A percentile compares a stretch with the other conserved stretches of the same genome.
These are phyloP conservation scores for Vigna unguiculata DNA, from an alignment of 306 rosid genomes.

Conservation along the genomic window DNA sequence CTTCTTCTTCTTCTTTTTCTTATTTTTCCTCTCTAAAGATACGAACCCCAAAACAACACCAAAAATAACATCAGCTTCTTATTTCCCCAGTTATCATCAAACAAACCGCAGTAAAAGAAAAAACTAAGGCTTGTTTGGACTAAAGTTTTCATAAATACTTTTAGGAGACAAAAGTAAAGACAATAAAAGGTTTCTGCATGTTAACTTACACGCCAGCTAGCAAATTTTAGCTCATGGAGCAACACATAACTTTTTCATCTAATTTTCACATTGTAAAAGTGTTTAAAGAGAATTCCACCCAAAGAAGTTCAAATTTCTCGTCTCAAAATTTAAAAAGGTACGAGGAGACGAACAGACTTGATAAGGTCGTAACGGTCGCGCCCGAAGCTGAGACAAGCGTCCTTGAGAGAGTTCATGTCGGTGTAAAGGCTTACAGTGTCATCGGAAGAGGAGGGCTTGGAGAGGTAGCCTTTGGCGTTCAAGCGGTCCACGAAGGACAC, in stretches of 20 bases:
- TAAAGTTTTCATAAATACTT: too few relatives aligned
- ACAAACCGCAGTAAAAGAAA: neutral
- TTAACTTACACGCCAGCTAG: too few relatives aligned
- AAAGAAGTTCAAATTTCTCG: neutral
- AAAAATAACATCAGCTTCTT: neutral
- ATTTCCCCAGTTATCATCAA: neutral
- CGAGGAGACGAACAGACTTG: conserved; percentile 49
- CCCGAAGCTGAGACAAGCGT: conserved; percentile 78
- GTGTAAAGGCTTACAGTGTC: conserved; percentile 45
- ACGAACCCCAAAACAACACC: neutral
- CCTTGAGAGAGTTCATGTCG: conserved; percentile 65
- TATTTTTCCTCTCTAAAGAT: too few relatives aligned
- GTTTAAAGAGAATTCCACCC: too few relatives aligned
- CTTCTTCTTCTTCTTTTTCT: too few relatives aligned
- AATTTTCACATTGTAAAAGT: too few relatives aligned
- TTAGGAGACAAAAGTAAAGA: too few relatives aligned
- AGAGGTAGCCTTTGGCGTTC: conserved; percentile 71
- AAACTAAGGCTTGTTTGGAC: too few relatives aligned
- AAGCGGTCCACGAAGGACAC: conserved; percentile 80
- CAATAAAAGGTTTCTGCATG: too few relatives aligned
- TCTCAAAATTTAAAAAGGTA: neutral
- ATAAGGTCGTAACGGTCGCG: conserved; percentile 90
- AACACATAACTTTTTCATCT: too few relatives aligned
- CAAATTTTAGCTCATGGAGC: too few relatives aligned
- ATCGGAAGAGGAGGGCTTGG: conserved; percentile 36